phyloP scores from a whole-genome alignment of 1,139 yeast species.

The Pichia sp. region DNA sequence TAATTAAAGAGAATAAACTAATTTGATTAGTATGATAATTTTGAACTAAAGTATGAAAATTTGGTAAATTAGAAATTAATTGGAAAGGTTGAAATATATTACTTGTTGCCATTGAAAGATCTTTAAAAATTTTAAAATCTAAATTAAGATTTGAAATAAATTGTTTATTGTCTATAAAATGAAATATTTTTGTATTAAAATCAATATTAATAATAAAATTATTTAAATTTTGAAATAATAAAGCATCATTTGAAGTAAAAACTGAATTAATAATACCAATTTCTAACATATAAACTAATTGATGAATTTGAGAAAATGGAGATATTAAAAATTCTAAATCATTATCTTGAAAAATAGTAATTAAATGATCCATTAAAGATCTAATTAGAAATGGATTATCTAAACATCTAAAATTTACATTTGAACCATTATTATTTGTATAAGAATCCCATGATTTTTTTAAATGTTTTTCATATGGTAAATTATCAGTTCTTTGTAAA shows the following conservation, averaged over 20 bases:
- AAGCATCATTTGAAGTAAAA: constrained; percentile 77
- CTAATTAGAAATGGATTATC: constrained; percentile 43
- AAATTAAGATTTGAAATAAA: constrained; percentile 58
- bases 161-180: constrained; percentile 55
- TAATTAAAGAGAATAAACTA: background rate
- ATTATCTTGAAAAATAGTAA: constrained; percentile 50
- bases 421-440: constrained; percentile 11
- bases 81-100: constrained; percentile 61
- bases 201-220: constrained; percentile 72
- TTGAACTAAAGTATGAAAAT: constrained; percentile 1
- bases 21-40: constrained; percentile 1
- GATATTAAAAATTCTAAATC: constrained; percentile 67
- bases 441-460: constrained; percentile 40
- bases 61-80: background rate
- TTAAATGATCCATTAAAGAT: constrained; percentile 49
- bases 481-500: constrained; percentile 34
- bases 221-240: constrained; percentile 55
- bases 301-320: constrained; percentile 80
- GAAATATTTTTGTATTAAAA: constrained; percentile 51
- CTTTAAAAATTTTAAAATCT: constrained; percentile 61
- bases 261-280: constrained; percentile 60
- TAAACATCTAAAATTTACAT: constrained; percentile 34
- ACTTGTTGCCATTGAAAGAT: constrained; percentile 72
- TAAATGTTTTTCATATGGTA: constrained; percentile 42
- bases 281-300: constrained; percentile 63